Percentiles rank a stretch among this genome's conserved stretches.
These are phyloP conservation scores for Aspergillus fumigatus DNA, from an alignment of 2,329 filamentous ascomycete genomes.

Conservation along the genomic window DNA sequence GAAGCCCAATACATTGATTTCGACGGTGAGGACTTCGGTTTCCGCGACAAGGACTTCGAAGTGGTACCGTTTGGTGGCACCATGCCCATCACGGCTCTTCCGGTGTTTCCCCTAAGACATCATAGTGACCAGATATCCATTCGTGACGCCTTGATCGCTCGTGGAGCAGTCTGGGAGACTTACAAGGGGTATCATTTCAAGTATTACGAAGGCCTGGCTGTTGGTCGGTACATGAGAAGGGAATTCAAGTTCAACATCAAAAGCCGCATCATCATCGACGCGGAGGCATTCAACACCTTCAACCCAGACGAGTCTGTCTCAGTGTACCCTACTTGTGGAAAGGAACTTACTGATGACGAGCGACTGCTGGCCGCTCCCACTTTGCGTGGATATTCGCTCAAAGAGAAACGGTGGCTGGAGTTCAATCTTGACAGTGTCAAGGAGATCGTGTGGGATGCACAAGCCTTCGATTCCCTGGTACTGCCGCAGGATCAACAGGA, in stretches of 20 bases:
- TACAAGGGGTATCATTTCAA: conserved; percentile 49
- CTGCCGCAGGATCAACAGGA: conserved; percentile 39
- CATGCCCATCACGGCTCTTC: conserved; percentile 37
- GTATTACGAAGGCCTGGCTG: conserved; percentile 45
- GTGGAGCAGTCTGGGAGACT: conserved; percentile 45
- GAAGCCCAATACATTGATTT: conserved; percentile 15
- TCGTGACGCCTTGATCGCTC: conserved; percentile 37
- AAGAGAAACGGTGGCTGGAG: conserved; percentile 35
- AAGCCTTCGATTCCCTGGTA: conserved; percentile 47
- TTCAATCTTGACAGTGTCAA: conserved; percentile 37
- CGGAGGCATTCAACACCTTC: conserved; percentile 46
- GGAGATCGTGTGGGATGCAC: conserved; percentile 43
- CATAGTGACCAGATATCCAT: conserved; percentile 40
- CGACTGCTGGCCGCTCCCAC: conserved; percentile 39
- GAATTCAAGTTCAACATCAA: conserved; percentile 31
- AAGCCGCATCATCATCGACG: conserved; percentile 50
- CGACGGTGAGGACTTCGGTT: conserved; percentile 18
- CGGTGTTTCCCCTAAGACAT: conserved; percentile 43
- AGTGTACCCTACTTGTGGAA: conserved; percentile 7
- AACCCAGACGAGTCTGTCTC: conserved; percentile 37
- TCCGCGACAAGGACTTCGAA: neutral
- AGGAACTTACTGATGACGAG: conserved; percentile 38
- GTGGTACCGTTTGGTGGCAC: conserved; percentile 31
- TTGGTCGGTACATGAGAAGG: conserved; percentile 27
- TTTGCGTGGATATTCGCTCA: conserved; percentile 47